Evolutionary conservation across 805 yeast species (phyloP), one percentile per base, ranked within the genome.

Genomic region (Yarrowia sp.): DNA sequence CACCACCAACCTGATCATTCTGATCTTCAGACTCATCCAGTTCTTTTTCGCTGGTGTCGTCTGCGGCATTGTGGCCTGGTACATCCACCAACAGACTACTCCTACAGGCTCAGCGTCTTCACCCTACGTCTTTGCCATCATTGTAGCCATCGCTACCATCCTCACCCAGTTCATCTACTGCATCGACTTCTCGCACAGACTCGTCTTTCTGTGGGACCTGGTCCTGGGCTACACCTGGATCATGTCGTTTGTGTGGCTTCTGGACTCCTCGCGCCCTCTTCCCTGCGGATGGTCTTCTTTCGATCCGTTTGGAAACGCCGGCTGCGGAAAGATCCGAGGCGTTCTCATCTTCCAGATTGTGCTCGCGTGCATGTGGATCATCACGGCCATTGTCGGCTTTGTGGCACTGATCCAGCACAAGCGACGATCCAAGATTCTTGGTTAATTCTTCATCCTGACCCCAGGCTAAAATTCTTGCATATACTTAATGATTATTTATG

Each of bases 21-120:
- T 69, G 49, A 51, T 64, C 18, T 51, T 69, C 41, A 58, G 72
- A 32, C 66, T 69, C 61, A 65, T 69, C 25, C 70, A 69, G 63
- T 67, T 69, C 55, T 69, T 69, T 65, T 69, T 69, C 55, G 72
- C 70, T 25, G 72, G 72, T 10, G 49, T 69, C 18, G 68, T 67
- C 14, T 63, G 68, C 5, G 72, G 72, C 8, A 63, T 69, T 27
- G 64, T 68, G 62, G 68, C 66, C 33, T 62, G 65, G 64, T 66
- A 53, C 63, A 66, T 69, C 49, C 60, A 69, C 31, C 62, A 53
- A 27, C 64, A 68, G 39, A 31, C 61, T 18, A 46, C 31, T 10
- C 62, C 53, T 4, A 49, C 53, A 1, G 67, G 67, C 9, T 14
- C 49, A 5, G 69, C 71, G 4, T 62, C 69, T 12, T 67, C 70